Percentiles rank a stretch among this genome's conserved stretches.
Conservation (phyloP, 345 rosid species). For the rapeseed (Brassica napus) region Da-Ae NC_063444.1:12524001-12524500, state of each 20-base stretch:
- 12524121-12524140: slow-evolving; percentile 70
- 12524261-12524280: slow-evolving; percentile 29
- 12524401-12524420: slow-evolving; percentile 34
- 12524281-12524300: slow-evolving; percentile 21
- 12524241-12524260: slow-evolving; percentile 29
- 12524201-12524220: neutral
- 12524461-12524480: slow-evolving; percentile 62
- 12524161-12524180: slow-evolving; percentile 47
- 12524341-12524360: neutral
- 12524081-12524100: slow-evolving; percentile 77
- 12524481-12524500: slow-evolving; percentile 55
- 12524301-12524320: slow-evolving; percentile 18
- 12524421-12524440: neutral
- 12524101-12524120: slow-evolving; percentile 72
- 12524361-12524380: slow-evolving; percentile 14
- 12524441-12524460: neutral
- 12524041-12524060: slow-evolving; percentile 53
- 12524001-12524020: slow-evolving; percentile 54
- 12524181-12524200: neutral
- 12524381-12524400: slow-evolving; percentile 26
- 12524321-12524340: slow-evolving; percentile 23
- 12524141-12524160: slow-evolving; percentile 82
- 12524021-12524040: slow-evolving; percentile 62
- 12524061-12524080: slow-evolving; percentile 89
- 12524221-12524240: slow-evolving; percentile 7